Conservation (phyloP, 805 yeast species). For the Starmerella powellii region DNA sequence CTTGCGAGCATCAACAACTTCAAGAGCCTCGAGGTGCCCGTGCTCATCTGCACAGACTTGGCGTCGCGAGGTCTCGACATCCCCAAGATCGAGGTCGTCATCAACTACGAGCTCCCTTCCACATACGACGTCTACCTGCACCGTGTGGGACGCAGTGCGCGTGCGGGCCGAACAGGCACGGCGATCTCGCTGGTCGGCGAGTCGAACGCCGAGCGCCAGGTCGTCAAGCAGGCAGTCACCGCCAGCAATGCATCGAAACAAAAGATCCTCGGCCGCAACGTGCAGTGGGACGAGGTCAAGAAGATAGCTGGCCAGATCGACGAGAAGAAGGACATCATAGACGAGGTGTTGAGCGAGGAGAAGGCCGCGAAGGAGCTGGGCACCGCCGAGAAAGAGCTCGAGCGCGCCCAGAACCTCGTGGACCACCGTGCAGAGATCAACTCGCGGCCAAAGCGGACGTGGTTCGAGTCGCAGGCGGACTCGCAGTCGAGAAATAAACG, state of each 20-base stretch:
- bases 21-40: constrained; percentile 70
- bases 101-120: constrained; percentile 94
- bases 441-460: constrained; percentile 87
- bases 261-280: constrained; percentile 61
- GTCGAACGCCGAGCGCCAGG: constrained; percentile 67
- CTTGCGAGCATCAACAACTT: constrained; percentile 69
- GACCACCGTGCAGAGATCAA: constrained; percentile 71
- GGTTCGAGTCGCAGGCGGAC: constrained; percentile 54
- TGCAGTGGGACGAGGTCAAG: constrained; percentile 82
- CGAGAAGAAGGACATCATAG: constrained; percentile 46
- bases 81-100: constrained; percentile 89
- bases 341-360: constrained; percentile 77
- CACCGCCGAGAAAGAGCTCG: constrained; percentile 81
- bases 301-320: constrained; percentile 50
- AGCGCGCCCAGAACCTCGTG: constrained; percentile 72
- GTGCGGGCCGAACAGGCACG: constrained; percentile 95
- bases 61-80: constrained; percentile 99
- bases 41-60: constrained; percentile 88
- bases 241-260: constrained; percentile 39
- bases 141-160: constrained; percentile 98
- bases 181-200: constrained; percentile 94
- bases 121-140: constrained; percentile 83
- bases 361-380: constrained; percentile 75
- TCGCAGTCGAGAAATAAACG: constrained; percentile 29
- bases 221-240: constrained; percentile 76